Conservation (phyloP, 2,329 filamentous ascomycete genomes). For the Colletotrichum liriopes region DNA sequence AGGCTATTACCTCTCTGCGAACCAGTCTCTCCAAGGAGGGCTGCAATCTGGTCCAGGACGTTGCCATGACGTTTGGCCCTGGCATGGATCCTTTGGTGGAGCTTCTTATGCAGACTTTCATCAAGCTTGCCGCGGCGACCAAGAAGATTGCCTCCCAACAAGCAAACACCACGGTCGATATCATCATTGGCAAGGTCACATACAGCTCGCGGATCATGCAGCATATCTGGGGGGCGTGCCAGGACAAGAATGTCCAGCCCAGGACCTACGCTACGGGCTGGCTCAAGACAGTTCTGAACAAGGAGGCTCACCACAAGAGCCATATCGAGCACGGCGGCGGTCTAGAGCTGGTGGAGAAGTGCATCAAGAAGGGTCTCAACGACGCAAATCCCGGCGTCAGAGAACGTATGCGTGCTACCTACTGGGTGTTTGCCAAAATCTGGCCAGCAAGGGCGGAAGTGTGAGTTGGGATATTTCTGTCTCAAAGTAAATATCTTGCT, state of each 20-base stretch:
- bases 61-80: constrained; percentile 82
- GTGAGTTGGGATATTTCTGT: constrained; percentile 63
- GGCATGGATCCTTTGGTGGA: constrained; percentile 91
- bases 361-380: constrained; percentile 87
- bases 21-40: constrained; percentile 93
- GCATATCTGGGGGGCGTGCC: constrained; percentile 84
- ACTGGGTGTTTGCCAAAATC: constrained; percentile 84
- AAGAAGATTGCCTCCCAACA: constrained; percentile 94
- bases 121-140: constrained; percentile 90
- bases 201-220: constrained; percentile 88
- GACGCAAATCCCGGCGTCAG: constrained; percentile 93
- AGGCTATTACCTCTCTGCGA: constrained; percentile 84
- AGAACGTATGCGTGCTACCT: constrained; percentile 87
- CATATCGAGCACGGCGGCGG: constrained; percentile 89
- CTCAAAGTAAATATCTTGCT: constrained; percentile 3
- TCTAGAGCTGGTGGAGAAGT: constrained; percentile 87
- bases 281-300: constrained; percentile 86
- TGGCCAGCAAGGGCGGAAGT: constrained; percentile 85
- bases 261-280: constrained; percentile 85
- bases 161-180: constrained; percentile 85
- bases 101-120: constrained; percentile 87
- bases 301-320: constrained; percentile 83
- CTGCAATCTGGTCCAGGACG: constrained; percentile 86
- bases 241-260: constrained; percentile 95
- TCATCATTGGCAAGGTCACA: constrained; percentile 83